Evolutionary conservation across 768 basidiomycete genomes (phyloP), one percentile per base, ranked within the genome.

Genomic region (Mrakia frigida): DNA sequence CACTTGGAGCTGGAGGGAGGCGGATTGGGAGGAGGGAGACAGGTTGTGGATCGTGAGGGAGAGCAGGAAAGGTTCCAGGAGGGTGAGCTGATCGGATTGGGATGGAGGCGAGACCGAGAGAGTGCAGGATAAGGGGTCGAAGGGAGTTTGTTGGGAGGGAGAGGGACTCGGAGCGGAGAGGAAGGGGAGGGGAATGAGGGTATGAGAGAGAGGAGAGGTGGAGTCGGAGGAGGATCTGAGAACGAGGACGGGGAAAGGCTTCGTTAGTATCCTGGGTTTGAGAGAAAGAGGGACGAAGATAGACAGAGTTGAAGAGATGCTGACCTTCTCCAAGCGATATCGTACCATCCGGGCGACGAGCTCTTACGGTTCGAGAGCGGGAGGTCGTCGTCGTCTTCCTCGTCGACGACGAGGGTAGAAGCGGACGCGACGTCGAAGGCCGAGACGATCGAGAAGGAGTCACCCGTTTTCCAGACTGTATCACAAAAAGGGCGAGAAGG

Each of bases 1-100:
- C 39, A 94, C 86, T 46, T 90, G 88, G 13, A 94, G 86, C 16
- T 88, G 85, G 46, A 95, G 83, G 78, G 89, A 89, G 0, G 91
- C 90, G 3, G 92, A 88, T 50, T 89, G 87, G 11, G 85, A 85
- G 4, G 87, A 85, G 77, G 80, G 90, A 87, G 74, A 87, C 84
- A 82, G 92, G 92, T 81, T 93, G 88, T 76, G 91, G 82, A 78
- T 85, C 87, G 70, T 90, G 82, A 70, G 86, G 83, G 43, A 37
- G 33, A 84, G 50, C 2, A 50, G 35, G 67, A 82, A 80, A 14
- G 84, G 81, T 33, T 79, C 25, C 72, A 82, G 79, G 39, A 93
- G 85, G 4, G 86, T 81, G 25, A 89, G 82, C 0, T 90, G 75
- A 0, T 91, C 0, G 52, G 50, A 2, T 50, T 21, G 46, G 18